Conservation (phyloP, 2,329 filamentous ascomycete genomes). For the Calonectria crousiana region DNA sequence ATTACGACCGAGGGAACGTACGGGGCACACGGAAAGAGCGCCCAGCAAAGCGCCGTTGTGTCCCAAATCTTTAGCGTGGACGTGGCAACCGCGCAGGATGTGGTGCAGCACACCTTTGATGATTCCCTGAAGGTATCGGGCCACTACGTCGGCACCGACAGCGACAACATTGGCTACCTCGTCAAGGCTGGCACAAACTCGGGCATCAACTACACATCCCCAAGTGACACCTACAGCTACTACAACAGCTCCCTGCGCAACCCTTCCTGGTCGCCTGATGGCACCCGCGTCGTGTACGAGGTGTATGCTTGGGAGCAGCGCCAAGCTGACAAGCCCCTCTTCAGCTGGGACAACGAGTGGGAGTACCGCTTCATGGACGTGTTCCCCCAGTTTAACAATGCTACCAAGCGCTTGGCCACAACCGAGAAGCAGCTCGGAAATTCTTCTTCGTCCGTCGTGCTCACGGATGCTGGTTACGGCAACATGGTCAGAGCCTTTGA, state of each 20-base stretch:
- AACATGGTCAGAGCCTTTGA: constrained; percentile 13
- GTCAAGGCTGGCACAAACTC: constrained; percentile 5
- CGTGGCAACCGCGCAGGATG: background rate
- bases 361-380: constrained; percentile 23
- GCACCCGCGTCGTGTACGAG: constrained; percentile 12
- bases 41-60: constrained; percentile 2
- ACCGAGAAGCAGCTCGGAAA: constrained; percentile 23
- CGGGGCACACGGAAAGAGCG: background rate
- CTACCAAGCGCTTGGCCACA: constrained; percentile 11
- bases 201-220: constrained; percentile 13
- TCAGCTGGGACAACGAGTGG: constrained; percentile 21
- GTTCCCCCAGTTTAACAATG: constrained; percentile 15
- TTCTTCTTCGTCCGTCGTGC: constrained; percentile 14
- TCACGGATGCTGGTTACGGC: constrained; percentile 18
- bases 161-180: constrained; percentile 12
- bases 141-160: constrained; percentile 5
- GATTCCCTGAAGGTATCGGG: constrained; percentile 8
- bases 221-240: background rate
- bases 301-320: constrained; percentile 20
- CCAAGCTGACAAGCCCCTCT: constrained; percentile 13
- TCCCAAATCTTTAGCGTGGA: constrained; percentile 22
- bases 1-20: constrained; percentile 16
- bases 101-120: constrained; percentile 19
- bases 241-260: constrained; percentile 16
- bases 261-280: constrained; percentile 14